Evolutionary conservation across 2,329 filamentous ascomycete species (phyloP), one percentile per base, ranked within the genome.

Genomic region (Hymenoscyphus infarciens): DNA sequence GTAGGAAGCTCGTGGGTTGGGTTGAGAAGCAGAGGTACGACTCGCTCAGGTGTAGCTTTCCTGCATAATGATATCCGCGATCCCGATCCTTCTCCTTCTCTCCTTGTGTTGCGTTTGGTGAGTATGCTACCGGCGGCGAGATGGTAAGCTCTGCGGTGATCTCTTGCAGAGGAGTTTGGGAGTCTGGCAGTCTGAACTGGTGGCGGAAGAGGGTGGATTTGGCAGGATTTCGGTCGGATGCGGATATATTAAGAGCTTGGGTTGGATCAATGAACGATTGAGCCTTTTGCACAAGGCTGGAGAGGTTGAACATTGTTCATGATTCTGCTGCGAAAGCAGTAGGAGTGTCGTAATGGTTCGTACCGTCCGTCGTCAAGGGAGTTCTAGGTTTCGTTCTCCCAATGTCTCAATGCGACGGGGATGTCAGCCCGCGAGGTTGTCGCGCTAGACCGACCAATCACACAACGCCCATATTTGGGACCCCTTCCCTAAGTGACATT

Each of bases 21-120:
- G 95, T 97, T 0, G 93, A 97, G 80, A 99, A 99, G 82, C 93
- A 98, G 70, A 99, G 87, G 77, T 90, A 99, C 70, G 90, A 86
- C 78, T 99, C 94, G 75, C 92, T 97, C 67, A 99, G 81, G 75
- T 99, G 94, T 59, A 99, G 84, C 76, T 93, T 93, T 58, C 95
- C 95, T 27, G 88, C 87, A 79, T 99, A 98, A 74, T 93, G 90
- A 77, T 90, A 96, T 69, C 92, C 91, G 70, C 85, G 83, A 63
- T 87, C 87, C 61, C 78, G 70, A 62, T 83, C 81, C 68, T 85
- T 84, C 67, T 88, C 84, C 75, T 87, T 87, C 70, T 91, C 90
- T 64, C 88, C 87, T 57, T 88, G 85, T 64, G 83, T 87, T 69
- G 80, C 83, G 76, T 88, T 90, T 59, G 74, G 68, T n/a, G 69